A percentile compares a stretch with the other conserved stretches of the same genome.
These are phyloP conservation scores for Metschnikowia arizonensis DNA, from an alignment of 805 yeast genomes.

Conservation along the genomic window DNA sequence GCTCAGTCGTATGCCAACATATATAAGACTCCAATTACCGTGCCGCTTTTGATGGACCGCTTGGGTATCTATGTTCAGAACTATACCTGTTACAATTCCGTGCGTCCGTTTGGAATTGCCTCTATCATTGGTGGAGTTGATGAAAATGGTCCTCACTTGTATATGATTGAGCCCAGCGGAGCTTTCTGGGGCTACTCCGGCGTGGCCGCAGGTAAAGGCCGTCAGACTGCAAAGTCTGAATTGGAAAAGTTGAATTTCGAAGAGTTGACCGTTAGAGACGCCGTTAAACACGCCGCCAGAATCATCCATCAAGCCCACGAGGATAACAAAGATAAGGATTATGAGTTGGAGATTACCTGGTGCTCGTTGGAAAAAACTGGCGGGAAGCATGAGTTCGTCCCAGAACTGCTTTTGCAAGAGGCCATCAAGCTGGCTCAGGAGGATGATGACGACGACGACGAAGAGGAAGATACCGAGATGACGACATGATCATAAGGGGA, in stretches of 20 bases:
- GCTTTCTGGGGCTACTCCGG: conserved; percentile 96
- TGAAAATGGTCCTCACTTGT: conserved; percentile 83
- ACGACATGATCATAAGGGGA: conserved; percentile 7
- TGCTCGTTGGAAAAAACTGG: conserved; percentile 68
- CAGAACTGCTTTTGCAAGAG: conserved; percentile 72
- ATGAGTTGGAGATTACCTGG: conserved; percentile 94
- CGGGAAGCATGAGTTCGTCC: conserved; percentile 77
- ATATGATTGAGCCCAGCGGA: conserved; percentile 98
- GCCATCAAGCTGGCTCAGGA: conserved; percentile 82
- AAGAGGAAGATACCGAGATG: conserved; percentile 46
- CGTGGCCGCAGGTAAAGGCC: conserved; percentile 97
- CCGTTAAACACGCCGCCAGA: conserved; percentile 89
- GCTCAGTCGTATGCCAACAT: conserved; percentile 71
- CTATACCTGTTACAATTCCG: conserved; percentile 92
- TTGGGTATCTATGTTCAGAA: conserved; percentile 91
- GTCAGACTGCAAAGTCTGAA: conserved; percentile 97
- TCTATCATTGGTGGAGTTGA: conserved; percentile 94
- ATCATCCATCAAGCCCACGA: conserved; percentile 93
- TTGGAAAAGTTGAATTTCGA: conserved; percentile 82
- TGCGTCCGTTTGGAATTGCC: conserved; percentile 94
- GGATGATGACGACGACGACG: conserved; percentile 75
- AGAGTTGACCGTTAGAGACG: conserved; percentile 68
- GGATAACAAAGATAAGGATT: conserved; percentile 95
- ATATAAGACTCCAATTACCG: conserved; percentile 72
- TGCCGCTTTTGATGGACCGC: conserved; percentile 80